These are phyloP conservation scores for Tolypocladium tundrense DNA, from an alignment of 2,329 filamentous ascomycete species.

Conservation along the genomic window DNA sequence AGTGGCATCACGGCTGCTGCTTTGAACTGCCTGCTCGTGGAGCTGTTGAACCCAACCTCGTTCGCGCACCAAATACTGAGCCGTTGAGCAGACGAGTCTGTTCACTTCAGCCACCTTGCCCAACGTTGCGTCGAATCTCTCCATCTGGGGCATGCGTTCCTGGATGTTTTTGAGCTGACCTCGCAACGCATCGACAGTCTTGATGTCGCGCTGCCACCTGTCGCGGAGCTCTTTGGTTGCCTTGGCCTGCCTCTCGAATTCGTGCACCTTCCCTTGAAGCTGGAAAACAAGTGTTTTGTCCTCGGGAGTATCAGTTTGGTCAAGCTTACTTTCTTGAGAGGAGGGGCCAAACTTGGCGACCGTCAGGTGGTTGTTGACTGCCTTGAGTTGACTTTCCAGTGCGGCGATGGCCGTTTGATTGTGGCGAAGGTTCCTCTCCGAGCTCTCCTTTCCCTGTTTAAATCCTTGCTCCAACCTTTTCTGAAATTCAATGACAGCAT, in stretches of 20 bases:
- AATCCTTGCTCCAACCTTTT: constrained; percentile 12
- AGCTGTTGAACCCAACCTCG: constrained; percentile 18
- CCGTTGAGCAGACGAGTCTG: constrained; percentile 16
- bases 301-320: background rate
- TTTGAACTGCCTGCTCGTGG: background rate
- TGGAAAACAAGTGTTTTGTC: background rate
- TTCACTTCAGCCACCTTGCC: constrained; percentile 16
- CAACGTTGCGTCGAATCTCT: constrained; percentile 13
- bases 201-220: constrained; percentile 18
- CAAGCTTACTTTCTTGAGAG: background rate
- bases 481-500: constrained; percentile 9
- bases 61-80: constrained; percentile 16
- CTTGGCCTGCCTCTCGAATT: constrained; percentile 11
- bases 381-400: constrained; percentile 11
- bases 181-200: constrained; percentile 14
- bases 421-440: constrained; percentile 7
- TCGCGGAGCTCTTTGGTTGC: constrained; percentile 10
- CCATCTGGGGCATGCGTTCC: constrained; percentile 12
- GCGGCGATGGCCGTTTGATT: constrained; percentile 4
- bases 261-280: constrained; percentile 11
- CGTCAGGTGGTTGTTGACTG: constrained; percentile 9
- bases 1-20: background rate
- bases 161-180: constrained; percentile 13
- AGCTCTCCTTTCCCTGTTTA: constrained; percentile 9
- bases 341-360: background rate